A percentile compares a stretch with the other conserved stretches of the same genome.
Evolutionary conservation across 2,329 filamentous ascomycete genomes (phyloP).

Genomic region (Neonectria faginata): DNA sequence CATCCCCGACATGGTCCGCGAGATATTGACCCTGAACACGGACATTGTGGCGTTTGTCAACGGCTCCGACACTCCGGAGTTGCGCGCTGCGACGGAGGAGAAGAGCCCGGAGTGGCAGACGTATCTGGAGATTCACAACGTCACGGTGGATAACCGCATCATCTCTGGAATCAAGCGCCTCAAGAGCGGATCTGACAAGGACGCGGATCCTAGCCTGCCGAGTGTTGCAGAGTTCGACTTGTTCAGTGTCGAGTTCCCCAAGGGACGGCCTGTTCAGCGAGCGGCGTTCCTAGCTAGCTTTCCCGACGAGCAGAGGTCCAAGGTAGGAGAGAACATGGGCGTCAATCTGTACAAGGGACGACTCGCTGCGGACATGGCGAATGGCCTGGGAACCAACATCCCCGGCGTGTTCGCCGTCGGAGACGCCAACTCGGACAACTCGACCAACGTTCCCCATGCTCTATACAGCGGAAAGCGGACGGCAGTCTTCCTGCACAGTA

Average conservation of each 20-base stretch:
- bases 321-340: constrained; percentile 60
- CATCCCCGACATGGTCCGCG: constrained; percentile 59
- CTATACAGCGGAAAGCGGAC: constrained; percentile 69
- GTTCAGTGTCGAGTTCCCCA: constrained; percentile 65
- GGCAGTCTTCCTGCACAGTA: constrained; percentile 68
- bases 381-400: constrained; percentile 64
- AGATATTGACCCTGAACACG: constrained; percentile 65
- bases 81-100: constrained; percentile 53
- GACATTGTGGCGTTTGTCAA: constrained; percentile 70
- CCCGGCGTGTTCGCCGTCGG: constrained; percentile 68
- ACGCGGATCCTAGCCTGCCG: constrained; percentile 56
- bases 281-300: constrained; percentile 66
- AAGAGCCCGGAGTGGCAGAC: constrained; percentile 60
- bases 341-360: constrained; percentile 58
- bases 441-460: constrained; percentile 71
- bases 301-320: constrained; percentile 59
- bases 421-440: constrained; percentile 69
- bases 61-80: constrained; percentile 64
- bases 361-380: constrained; percentile 55
- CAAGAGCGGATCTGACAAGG: constrained; percentile 51
- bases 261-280: constrained; percentile 58
- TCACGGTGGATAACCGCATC: constrained; percentile 67
- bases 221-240: constrained; percentile 63
- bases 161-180: constrained; percentile 63
- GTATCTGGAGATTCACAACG: constrained; percentile 62